Evolutionary conservation across 805 yeast genomes (phyloP).

Genomic region (Candida morakotiae): DNA sequence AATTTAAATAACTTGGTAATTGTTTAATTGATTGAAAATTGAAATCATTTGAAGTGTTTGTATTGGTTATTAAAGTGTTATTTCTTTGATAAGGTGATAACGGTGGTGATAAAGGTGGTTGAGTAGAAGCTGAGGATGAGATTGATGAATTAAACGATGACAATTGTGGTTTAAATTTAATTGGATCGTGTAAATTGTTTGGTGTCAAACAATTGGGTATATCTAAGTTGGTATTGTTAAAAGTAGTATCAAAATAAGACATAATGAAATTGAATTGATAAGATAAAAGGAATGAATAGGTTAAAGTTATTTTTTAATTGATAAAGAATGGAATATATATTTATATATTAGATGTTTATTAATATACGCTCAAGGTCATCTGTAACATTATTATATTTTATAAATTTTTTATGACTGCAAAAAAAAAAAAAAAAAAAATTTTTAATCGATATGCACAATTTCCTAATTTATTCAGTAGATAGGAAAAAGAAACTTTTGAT

Average conservation of each 20-base stretch:
- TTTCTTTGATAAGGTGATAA: slow-evolving; percentile 37
- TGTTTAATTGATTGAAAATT: neutral
- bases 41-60: neutral
- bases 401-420: slow-evolving; percentile 2
- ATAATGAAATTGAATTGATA: neutral
- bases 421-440: neutral
- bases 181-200: neutral
- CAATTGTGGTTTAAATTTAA: neutral
- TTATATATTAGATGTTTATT: neutral
- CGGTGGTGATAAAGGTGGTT: slow-evolving; percentile 41
- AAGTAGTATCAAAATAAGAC: slow-evolving; percentile 8
- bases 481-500: neutral
- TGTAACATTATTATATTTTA: neutral
- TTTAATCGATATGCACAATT: neutral
- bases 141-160: neutral
- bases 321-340: neutral
- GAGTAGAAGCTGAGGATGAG: slow-evolving; percentile 1
- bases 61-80: neutral
- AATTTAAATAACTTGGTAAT: slow-evolving; percentile 1
- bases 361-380: neutral
- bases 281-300: neutral
- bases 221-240: slow-evolving; percentile 1
- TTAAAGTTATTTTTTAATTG: neutral
- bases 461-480: neutral
- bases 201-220: slow-evolving; percentile 4